These are phyloP conservation scores for Metschnikowia similis DNA, from an alignment of 805 yeast species.

Conservation along the genomic window DNA sequence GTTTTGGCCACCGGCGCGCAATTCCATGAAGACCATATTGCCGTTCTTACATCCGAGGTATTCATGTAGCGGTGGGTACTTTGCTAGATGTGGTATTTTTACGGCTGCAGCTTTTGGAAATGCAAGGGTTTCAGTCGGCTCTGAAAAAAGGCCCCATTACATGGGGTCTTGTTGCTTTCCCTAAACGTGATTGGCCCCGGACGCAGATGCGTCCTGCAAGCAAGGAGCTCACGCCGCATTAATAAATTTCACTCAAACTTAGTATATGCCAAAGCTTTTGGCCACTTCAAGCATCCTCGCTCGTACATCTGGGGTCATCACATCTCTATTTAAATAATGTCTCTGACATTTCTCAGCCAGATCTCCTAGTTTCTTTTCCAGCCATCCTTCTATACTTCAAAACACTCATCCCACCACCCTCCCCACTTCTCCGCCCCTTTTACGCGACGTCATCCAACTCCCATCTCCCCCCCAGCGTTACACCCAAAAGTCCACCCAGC, in stretches of 20 bases:
- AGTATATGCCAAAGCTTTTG: constrained; percentile 1
- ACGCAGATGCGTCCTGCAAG: constrained; percentile 4
- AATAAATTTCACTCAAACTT: constrained; percentile 6
- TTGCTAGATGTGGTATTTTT: neutral
- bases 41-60: neutral
- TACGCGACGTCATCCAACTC: neutral
- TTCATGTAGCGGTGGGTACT: neutral
- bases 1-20: constrained; percentile 3
- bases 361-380: neutral
- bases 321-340: constrained; percentile 1
- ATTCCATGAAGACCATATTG: neutral
- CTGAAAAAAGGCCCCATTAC: neutral
- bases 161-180: neutral
- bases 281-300: constrained; percentile 3
- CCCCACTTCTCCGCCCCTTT: neutral
- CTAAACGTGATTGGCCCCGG: neutral
- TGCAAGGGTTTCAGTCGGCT: neutral
- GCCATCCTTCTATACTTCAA: neutral
- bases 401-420: neutral
- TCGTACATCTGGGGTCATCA: neutral
- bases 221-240: constrained; percentile 4
- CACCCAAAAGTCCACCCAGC: neutral
- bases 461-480: neutral
- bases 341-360: neutral
- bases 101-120: neutral